A percentile compares a stretch with the other conserved stretches of the same genome.
Evolutionary conservation across 768 basidiomycete species (phyloP).

Genomic region (Pulveroboletus sp.): DNA sequence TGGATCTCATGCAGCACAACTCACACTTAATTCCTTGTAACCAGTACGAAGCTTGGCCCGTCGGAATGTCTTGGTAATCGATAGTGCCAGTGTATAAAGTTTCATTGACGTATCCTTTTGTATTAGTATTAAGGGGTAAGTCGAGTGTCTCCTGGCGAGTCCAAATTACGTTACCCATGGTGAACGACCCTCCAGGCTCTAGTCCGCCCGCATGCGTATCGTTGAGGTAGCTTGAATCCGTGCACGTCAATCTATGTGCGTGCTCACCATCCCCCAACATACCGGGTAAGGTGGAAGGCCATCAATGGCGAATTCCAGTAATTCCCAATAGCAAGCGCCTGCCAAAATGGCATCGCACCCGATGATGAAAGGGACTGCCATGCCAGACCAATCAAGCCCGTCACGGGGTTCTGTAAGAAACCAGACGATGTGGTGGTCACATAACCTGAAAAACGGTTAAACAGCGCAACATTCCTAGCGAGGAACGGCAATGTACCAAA

Average conservation of each 20-base stretch:
- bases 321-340: slow-evolving; percentile 42
- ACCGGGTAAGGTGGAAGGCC: slow-evolving; percentile 61
- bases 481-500: slow-evolving; percentile 43
- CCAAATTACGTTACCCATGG: slow-evolving; percentile 46
- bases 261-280: not conserved
- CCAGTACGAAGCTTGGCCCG: slow-evolving; percentile 43
- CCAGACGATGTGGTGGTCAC: slow-evolving; percentile 31
- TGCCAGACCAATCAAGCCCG: slow-evolving; percentile 73
- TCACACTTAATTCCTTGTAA: slow-evolving; percentile 33
- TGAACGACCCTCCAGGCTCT: slow-evolving; percentile 72
- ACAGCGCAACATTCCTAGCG: not conserved
- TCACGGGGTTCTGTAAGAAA: slow-evolving; percentile 46
- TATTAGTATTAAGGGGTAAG: not conserved
- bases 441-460: slow-evolving; percentile 37
- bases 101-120: slow-evolving; percentile 57
- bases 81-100: slow-evolving; percentile 46
- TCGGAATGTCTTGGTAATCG: slow-evolving; percentile 45
- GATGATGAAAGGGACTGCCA: slow-evolving; percentile 61
- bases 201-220: slow-evolving; percentile 34
- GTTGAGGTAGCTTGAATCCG: slow-evolving; percentile 38
- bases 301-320: slow-evolving; percentile 52
- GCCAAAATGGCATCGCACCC: slow-evolving; percentile 62
- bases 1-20: not conserved
- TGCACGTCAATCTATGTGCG: not conserved
- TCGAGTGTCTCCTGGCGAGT: not conserved